Evolutionary conservation across 2,329 filamentous ascomycete genomes (phyloP).

Genomic region (Stachybotrys echinatus): DNA sequence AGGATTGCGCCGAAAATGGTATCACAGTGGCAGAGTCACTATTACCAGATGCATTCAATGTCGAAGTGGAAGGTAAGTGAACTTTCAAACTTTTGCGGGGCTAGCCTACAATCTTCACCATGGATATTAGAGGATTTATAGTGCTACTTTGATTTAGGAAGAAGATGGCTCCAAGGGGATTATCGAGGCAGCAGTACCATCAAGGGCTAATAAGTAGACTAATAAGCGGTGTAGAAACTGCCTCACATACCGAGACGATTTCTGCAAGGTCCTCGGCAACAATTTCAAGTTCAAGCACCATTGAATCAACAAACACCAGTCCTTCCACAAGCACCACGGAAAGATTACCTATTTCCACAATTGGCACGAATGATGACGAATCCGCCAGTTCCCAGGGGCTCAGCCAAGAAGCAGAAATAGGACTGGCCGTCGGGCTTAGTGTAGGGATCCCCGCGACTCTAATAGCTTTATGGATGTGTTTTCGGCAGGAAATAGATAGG

Average conservation of each 20-base stretch:
- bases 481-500: background rate
- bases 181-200: background rate
- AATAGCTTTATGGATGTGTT: background rate
- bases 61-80: background rate
- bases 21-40: background rate
- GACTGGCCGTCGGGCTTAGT: background rate
- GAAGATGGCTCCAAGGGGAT: background rate
- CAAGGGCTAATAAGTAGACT: background rate
- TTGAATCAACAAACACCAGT: background rate
- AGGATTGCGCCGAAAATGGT: background rate
- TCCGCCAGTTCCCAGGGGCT: background rate
- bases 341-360: background rate
- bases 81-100: background rate
- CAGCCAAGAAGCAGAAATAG: background rate
- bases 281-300: background rate
- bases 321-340: background rate
- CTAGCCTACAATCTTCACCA: background rate
- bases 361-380: background rate
- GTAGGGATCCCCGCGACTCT: background rate
- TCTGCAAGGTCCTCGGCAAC: background rate
- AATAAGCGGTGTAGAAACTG: background rate
- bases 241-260: background rate
- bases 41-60: background rate
- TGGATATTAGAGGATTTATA: no score
- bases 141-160: background rate